Percentiles rank a stretch among this genome's conserved stretches.
Conservation (phyloP, 2,329 filamentous ascomycete species). For the Ilyonectria destructans region DNA sequence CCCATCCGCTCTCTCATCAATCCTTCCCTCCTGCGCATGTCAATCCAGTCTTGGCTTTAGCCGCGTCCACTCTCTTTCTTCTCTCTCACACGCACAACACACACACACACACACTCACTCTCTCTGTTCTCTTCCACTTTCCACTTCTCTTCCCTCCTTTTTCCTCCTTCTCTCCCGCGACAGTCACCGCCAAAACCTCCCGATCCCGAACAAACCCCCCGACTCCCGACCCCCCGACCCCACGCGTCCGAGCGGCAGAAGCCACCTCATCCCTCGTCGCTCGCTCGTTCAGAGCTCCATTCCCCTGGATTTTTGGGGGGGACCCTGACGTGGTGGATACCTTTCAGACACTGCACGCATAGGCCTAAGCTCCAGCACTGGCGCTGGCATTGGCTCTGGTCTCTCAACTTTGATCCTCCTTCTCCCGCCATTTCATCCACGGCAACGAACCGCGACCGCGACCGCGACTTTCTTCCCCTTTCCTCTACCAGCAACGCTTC, state of each 20-base stretch:
- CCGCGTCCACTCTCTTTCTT: constrained; percentile 8
- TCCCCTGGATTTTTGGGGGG: constrained; percentile 45
- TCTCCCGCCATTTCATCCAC: constrained; percentile 34
- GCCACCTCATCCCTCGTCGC: constrained; percentile 40
- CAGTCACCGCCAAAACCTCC: constrained; percentile 4
- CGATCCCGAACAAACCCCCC: constrained; percentile 10
- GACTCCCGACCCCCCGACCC: constrained; percentile 36
- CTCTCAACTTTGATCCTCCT: constrained; percentile 19
- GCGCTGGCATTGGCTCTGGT: constrained; percentile 18
- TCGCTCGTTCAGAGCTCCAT: constrained; percentile 39
- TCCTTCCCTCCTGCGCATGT: constrained; percentile 17
- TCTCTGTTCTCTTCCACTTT: constrained; percentile 10
- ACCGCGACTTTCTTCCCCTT: constrained; percentile 27
- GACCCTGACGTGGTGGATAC: constrained; percentile 37
- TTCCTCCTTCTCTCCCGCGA: constrained; percentile 17
- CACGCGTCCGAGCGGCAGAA: constrained; percentile 48
- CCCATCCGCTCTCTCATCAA: constrained; percentile 23
- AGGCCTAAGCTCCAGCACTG: neutral
- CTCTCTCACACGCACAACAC: too few relatives aligned
- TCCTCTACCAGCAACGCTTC: constrained; percentile 27
- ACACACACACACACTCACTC: neutral
- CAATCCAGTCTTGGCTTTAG: constrained; percentile 3
- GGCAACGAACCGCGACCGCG: constrained; percentile 32
- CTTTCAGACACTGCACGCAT: constrained; percentile 34
- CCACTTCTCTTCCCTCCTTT: constrained; percentile 10